Evolutionary conservation across 305 asterid genomes (phyloP), one percentile per base, ranked within the genome.

Genomic region (Solanum hybrid): DNA sequence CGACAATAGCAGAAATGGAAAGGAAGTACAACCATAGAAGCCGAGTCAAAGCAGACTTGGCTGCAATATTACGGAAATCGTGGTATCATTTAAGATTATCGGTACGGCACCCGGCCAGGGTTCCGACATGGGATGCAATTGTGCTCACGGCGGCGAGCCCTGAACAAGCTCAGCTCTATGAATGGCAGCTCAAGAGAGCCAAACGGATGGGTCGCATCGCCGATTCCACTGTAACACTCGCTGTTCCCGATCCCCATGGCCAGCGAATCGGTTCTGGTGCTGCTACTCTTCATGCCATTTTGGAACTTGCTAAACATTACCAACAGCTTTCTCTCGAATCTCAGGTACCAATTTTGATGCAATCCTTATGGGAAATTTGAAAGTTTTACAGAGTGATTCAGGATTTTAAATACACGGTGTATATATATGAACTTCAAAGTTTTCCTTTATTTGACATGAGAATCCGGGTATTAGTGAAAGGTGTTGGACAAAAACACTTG

Each of bases 201-300:
- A 96, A 96, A 91, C 94, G 99, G 13, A 90, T 94, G 92, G 98
- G 99, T 70, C 97, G 99, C 88, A 96, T 97, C 91, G 95, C 98
- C 24, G 86, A 95, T 17, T 92, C 96, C 86, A 96, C 99, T 6
- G 77, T 96, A 34, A 96, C 99, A 38, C 94, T 96, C 20, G 96
- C 98, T 81, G 99, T 96, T 81, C 98, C 99, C 22, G 99, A 97
- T 51, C 99, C 99, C n/a, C 79, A 89, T 33, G 99, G 99, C 80
- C 97, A 94, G 57, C 98, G 99, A 39, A 96, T 97, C 91, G 99
- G 99, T 91, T 97, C 99, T 57, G 99, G 99, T 34, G 99, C 98
- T 11, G 99, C 99, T 90, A 97, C 99, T 88, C 96, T 97, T 26
- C 93, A 95, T 85, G 99, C 99, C 90, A 91, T 97, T 91, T 87